Percentiles rank a stretch among this genome's conserved stretches.
These are phyloP conservation scores for Zostera marina DNA, from an alignment of 116 monocot genomes.

Conservation along the genomic window DNA sequence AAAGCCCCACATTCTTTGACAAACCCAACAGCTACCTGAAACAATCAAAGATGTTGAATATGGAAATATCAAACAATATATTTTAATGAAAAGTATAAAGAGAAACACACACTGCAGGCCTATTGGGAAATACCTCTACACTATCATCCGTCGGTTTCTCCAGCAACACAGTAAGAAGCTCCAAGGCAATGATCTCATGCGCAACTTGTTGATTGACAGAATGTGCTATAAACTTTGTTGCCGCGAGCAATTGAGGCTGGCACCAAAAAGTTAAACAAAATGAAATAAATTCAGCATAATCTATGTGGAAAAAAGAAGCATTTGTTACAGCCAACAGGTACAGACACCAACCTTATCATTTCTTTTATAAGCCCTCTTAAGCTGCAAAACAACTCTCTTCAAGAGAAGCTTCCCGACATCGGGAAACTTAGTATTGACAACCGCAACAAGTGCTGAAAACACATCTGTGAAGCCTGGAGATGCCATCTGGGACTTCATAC, in stretches of 20 bases:
- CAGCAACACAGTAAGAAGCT: conserved; percentile 70
- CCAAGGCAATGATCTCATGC: conserved; percentile 80
- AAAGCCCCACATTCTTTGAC: conserved; percentile 76
- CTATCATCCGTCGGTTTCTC: conserved; percentile 94
- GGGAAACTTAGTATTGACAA: conserved; percentile 95
- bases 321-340: background rate
- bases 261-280: background rate
- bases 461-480: conserved; percentile 94
- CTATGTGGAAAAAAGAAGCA: background rate
- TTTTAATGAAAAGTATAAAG: background rate
- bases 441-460: conserved; percentile 75
- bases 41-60: background rate
- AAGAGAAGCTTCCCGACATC: conserved; percentile 70
- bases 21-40: conserved; percentile 83
- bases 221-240: conserved; percentile 93
- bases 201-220: conserved; percentile 93
- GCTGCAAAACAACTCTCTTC: conserved; percentile 76
- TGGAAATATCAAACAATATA: background rate
- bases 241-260: conserved; percentile 79
- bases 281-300: conserved; percentile 1
- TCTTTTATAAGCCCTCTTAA: conserved; percentile 76
- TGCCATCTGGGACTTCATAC: conserved; percentile 96
- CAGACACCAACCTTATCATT: conserved; percentile 52
- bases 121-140: conserved; percentile 70
- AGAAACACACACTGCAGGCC: conserved; percentile 18